A percentile compares a stretch with the other conserved stretches of the same genome.
Evolutionary conservation across 2,329 filamentous ascomycete species (phyloP).

Genomic region (Cladosporium sp.): DNA sequence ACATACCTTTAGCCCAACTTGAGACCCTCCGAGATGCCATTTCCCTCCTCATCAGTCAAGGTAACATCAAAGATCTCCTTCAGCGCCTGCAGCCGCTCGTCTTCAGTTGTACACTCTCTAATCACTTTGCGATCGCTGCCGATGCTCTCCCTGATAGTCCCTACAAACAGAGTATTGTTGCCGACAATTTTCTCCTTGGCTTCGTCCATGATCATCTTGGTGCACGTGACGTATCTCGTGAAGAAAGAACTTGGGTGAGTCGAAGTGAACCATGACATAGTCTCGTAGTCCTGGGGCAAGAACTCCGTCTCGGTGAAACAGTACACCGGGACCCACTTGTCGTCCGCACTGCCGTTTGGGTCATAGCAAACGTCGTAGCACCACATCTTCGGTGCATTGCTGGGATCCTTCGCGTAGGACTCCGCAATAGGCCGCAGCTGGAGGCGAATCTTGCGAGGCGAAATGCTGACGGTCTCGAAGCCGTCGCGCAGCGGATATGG

Average conservation of each 20-base stretch:
- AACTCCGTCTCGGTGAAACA: slow-evolving; percentile 69
- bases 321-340: slow-evolving; percentile 62
- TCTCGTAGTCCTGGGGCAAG: slow-evolving; percentile 60
- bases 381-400: slow-evolving; percentile 45
- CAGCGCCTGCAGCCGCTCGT: slow-evolving; percentile 47
- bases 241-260: slow-evolving; percentile 56
- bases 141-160: slow-evolving; percentile 49
- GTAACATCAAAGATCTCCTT: slow-evolving; percentile 48
- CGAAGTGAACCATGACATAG: slow-evolving; percentile 62
- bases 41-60: slow-evolving; percentile 2
- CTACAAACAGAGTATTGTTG: slow-evolving; percentile 46
- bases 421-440: slow-evolving; percentile 31
- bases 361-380: slow-evolving; percentile 42
- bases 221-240: slow-evolving; percentile 55
- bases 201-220: slow-evolving; percentile 55
- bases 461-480: slow-evolving; percentile 24
- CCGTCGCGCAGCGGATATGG: slow-evolving; percentile 43
- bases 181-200: slow-evolving; percentile 40
- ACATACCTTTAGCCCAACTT: background rate
- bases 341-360: slow-evolving; percentile 25
- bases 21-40: background rate
- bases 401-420: slow-evolving; percentile 26
- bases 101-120: slow-evolving; percentile 45
- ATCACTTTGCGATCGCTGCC: slow-evolving; percentile 46
- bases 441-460: slow-evolving; percentile 30